These are phyloP conservation scores for Metroxylon sagu DNA, from an alignment of 176 grass and related monocot species.

Conservation along the genomic window DNA sequence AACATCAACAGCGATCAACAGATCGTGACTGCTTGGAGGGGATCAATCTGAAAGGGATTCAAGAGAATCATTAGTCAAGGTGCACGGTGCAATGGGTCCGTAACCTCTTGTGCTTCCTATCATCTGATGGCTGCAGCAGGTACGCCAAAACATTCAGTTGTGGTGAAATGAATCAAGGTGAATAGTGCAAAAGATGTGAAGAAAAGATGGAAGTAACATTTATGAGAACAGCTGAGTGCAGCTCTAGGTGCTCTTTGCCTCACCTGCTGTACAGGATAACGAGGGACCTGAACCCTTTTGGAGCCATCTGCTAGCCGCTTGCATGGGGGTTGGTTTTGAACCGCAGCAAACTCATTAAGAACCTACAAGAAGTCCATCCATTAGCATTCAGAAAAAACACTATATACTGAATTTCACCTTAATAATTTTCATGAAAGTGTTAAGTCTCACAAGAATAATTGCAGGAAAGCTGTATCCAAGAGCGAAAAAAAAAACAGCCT, in stretches of 20 bases:
- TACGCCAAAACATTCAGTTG: background rate
- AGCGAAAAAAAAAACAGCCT: too few species aligned
- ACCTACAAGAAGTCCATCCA: slow-evolving; percentile 32
- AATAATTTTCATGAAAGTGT: too few species aligned
- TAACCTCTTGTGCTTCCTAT: slow-evolving; percentile 23
- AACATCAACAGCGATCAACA: background rate
- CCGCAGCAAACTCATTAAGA: slow-evolving; percentile 50
- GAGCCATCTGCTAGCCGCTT: slow-evolving; percentile 79
- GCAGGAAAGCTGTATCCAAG: too few species aligned
- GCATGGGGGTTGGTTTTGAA: slow-evolving; percentile 30
- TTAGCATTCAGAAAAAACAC: too few species aligned
- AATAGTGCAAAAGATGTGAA: background rate
- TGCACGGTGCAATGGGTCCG: slow-evolving; percentile 40
- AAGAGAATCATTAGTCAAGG: slow-evolving; percentile 24
- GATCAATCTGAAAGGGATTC: slow-evolving; percentile 17
- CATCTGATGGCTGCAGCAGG: slow-evolving; percentile 23
- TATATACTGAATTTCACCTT: too few species aligned
- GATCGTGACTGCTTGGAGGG: slow-evolving; percentile 13
- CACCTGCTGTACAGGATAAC: slow-evolving; percentile 47
- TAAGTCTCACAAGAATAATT: too few species aligned
- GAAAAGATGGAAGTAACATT: background rate
- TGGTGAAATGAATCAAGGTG: background rate
- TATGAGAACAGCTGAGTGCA: too few species aligned
- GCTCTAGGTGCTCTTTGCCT: too few species aligned
- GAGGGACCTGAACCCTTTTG: slow-evolving; percentile 71